phyloP scores from a whole-genome alignment of 257 asterid genomes.

The Apocynum venetum region DNA sequence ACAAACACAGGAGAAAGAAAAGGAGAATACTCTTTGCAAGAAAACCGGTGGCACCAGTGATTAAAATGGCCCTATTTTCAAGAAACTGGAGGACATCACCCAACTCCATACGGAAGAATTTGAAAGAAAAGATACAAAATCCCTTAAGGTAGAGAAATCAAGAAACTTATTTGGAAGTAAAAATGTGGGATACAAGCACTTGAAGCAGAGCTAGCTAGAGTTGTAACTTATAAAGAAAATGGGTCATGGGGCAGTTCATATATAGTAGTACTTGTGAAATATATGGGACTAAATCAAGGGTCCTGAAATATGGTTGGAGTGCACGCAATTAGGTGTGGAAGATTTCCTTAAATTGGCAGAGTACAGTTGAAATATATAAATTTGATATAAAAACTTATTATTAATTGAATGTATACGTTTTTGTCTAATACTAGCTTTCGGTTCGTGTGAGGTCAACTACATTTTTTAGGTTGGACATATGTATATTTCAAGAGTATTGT shows the following conservation, averaged over 20 bases:
- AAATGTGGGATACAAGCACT: neutral
- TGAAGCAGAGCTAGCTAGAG: neutral
- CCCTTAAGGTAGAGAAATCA: neutral
- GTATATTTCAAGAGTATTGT: neutral
- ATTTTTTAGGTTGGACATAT: constrained; percentile 6
- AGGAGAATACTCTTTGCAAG: constrained; percentile 63
- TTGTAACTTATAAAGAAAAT: neutral
- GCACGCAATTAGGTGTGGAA: constrained; percentile 10
- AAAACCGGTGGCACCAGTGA: constrained; percentile 84
- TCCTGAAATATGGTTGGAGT: constrained; percentile 10
- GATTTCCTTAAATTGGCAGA: constrained; percentile 11
- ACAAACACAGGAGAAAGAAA: constrained; percentile 13
- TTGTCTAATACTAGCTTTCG: neutral
- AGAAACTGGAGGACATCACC: constrained; percentile 48
- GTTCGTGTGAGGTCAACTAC: constrained; percentile 19
- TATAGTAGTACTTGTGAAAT: neutral
- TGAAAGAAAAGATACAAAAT: neutral
- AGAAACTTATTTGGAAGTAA: neutral
- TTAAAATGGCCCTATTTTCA: constrained; percentile 54
- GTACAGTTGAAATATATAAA: neutral
- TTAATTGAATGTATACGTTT: neutral
- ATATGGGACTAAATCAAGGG: no score
- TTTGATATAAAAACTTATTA: neutral
- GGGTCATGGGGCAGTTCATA: neutral
- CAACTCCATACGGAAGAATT: constrained; percentile 4